Evolutionary conservation across 306 rosid species (phyloP).

Genomic region (Quercus parvula): DNA sequence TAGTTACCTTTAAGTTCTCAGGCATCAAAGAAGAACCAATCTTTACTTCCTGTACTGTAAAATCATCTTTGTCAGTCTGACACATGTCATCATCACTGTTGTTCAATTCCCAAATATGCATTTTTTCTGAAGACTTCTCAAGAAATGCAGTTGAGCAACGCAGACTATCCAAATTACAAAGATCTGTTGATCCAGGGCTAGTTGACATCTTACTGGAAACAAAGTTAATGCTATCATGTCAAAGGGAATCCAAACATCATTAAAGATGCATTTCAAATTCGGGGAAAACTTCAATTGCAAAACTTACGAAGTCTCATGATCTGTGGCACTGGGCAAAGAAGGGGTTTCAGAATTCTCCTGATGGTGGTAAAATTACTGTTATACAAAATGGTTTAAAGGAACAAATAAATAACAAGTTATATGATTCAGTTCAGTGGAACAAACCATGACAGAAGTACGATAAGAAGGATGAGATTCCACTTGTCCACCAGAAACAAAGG

Average conservation of each 20-base stretch:
- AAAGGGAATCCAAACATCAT: not conserved
- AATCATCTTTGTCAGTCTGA: slow-evolving; percentile 61
- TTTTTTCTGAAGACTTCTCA: slow-evolving; percentile 37
- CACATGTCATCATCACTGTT: slow-evolving; percentile 78
- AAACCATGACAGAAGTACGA: slow-evolving; percentile 52
- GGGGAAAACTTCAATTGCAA: slow-evolving; percentile 1
- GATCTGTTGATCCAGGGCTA: slow-evolving; percentile 33
- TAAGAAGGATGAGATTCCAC: slow-evolving; percentile 37
- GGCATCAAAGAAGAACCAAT: slow-evolving; percentile 41
- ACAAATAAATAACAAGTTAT: slow-evolving; percentile 14
- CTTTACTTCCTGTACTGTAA: slow-evolving; percentile 38
- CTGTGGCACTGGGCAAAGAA: slow-evolving; percentile 38
- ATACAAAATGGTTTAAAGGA: slow-evolving; percentile 9
- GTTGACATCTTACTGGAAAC: slow-evolving; percentile 40
- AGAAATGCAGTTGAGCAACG: slow-evolving; percentile 43
- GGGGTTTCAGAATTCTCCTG: slow-evolving; percentile 57
- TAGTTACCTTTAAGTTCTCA: slow-evolving; percentile 60
- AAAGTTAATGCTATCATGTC: slow-evolving; percentile 21
- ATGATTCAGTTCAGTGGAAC: slow-evolving; percentile 25
- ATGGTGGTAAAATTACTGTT: slow-evolving; percentile 15
- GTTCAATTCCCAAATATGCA: slow-evolving; percentile 52
- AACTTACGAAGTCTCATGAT: slow-evolving; percentile 49
- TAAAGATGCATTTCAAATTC: slow-evolving; percentile 20
- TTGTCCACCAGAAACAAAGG: slow-evolving; percentile 73
- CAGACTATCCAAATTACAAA: slow-evolving; percentile 58